Percentiles rank a stretch among this genome's conserved stretches.
Conservation (phyloP, 1,139 yeast species). For the Sugiyamaella neomexicana region DNA sequence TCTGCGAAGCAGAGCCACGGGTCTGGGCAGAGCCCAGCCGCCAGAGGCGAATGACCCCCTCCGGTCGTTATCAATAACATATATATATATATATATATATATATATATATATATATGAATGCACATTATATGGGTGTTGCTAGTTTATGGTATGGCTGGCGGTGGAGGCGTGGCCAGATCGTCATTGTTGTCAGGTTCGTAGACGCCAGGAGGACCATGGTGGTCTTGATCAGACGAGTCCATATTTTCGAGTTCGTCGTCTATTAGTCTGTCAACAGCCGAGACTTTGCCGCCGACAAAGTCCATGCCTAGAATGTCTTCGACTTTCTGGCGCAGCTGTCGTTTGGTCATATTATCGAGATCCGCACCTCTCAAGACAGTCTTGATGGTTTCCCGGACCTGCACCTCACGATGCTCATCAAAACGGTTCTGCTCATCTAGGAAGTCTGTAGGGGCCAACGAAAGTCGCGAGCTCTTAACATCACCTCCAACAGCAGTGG, state of each 20-base stretch:
- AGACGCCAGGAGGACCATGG: not conserved
- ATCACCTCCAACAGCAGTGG: constrained; percentile 19
- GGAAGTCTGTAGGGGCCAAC: constrained; percentile 24
- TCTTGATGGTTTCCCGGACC: constrained; percentile 33
- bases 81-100: not conserved
- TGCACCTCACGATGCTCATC: constrained; percentile 30
- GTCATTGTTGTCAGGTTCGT: no score
- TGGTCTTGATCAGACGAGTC: constrained; percentile 28
- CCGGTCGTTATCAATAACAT: not conserved
- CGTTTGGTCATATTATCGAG: constrained; percentile 42
- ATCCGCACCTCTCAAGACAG: constrained; percentile 39
- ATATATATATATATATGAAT: not conserved
- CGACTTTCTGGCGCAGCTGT: constrained; percentile 42
- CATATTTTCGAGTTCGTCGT: constrained; percentile 39
- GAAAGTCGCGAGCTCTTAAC: constrained; percentile 25
- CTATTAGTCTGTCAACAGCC: constrained; percentile 40
- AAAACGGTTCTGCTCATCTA: constrained; percentile 18
- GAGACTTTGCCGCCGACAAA: constrained; percentile 37
- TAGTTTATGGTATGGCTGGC: constrained; percentile 5
- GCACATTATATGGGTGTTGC: not conserved
- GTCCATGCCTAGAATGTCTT: constrained; percentile 40
- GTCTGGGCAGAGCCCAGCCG: not conserved
- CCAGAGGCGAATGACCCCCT: not conserved
- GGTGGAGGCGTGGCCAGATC: constrained; percentile 1
- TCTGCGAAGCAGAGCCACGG: not conserved